Conservation (phyloP, 2,329 filamentous ascomycete species). For the Phaeoacremonium minimum region DNA sequence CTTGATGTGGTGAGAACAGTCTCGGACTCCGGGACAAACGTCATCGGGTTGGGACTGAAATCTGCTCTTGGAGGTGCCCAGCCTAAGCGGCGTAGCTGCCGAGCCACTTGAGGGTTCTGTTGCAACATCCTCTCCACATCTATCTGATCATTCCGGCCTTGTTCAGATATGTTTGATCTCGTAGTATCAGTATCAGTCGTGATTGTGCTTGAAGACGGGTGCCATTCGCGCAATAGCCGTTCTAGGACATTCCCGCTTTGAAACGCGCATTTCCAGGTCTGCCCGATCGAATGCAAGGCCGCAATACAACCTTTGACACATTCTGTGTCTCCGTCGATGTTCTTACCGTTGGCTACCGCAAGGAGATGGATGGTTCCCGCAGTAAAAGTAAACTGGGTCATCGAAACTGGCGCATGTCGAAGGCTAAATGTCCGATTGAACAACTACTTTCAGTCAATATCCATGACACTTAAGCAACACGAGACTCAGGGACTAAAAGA, state of each 20-base stretch:
- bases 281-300: background rate
- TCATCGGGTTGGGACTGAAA: too few species aligned
- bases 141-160: too few species aligned
- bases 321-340: background rate
- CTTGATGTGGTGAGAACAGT: background rate
- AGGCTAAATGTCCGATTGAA: background rate
- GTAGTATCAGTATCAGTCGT: background rate
- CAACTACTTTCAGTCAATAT: background rate
- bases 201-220: background rate
- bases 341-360: background rate
- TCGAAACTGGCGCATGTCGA: background rate
- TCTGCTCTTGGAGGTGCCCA: background rate
- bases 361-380: background rate
- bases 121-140: background rate
- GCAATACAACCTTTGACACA: background rate
- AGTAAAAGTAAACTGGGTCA: background rate
- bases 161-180: too few species aligned
- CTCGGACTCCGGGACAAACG: too few species aligned
- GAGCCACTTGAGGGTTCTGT: background rate
- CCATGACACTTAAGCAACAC: too few species aligned
- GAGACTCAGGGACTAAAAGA: too few species aligned
- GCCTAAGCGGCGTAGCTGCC: background rate
- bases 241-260: background rate
- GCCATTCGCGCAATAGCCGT: background rate
- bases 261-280: slow-evolving; percentile 1